Conservation (phyloP, 129 eudicot species). For the Dittrichia graveolens region DNA sequence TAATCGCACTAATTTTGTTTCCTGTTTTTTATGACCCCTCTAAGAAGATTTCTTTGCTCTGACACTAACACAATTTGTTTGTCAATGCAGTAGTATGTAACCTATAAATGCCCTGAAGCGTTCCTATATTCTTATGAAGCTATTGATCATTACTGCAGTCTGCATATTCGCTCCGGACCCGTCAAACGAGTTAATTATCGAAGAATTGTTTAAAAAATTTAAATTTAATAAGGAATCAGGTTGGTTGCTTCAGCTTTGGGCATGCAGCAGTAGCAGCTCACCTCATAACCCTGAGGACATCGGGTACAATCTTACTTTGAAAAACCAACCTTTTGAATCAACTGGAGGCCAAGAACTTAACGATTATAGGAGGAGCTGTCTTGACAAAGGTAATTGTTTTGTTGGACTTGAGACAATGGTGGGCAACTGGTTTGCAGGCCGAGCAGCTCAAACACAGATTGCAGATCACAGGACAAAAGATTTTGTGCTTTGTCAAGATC, state of each 20-base stretch:
- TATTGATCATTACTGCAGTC: too few species aligned
- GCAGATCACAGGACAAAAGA: slow-evolving; percentile 7
- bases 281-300: neutral
- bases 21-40: neutral
- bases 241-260: slow-evolving; percentile 17
- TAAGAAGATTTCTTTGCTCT: too few species aligned
- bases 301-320: neutral
- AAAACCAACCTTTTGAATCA: too few species aligned
- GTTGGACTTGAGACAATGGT: neutral
- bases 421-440: slow-evolving; percentile 12
- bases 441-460: slow-evolving; percentile 9
- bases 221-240: neutral
- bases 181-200: neutral
- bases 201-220: neutral
- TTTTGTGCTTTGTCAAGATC: neutral
- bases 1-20: too few species aligned
- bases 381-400: neutral
- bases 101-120: neutral
- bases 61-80: too few species aligned
- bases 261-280: too few species aligned
- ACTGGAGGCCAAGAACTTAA: neutral
- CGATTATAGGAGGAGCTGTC: slow-evolving; percentile 9
- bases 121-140: neutral
- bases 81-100: slow-evolving; percentile 15
- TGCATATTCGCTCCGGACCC: neutral